Percentiles rank a stretch among this genome's conserved stretches.
phyloP scores from a whole-genome alignment of 2,329 filamentous ascomycete genomes.

The Penicillium sp. region DNA sequence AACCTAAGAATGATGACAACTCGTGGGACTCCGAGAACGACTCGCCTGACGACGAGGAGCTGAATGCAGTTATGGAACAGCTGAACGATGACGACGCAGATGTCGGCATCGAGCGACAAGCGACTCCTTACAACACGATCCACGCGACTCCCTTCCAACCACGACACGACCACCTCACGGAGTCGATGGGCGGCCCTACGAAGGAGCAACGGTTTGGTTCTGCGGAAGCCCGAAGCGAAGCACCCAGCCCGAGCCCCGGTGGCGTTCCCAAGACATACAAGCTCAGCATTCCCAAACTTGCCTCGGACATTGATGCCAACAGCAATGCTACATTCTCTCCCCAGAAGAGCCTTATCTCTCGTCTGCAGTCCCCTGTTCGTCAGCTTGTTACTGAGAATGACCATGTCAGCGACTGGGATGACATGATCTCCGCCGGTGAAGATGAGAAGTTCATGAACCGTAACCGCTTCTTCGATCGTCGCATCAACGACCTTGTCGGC shows the following conservation, averaged over 20 bases:
- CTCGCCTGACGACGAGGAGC: constrained; percentile 60
- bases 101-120: constrained; percentile 67
- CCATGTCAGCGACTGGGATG: constrained; percentile 88
- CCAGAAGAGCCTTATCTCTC: constrained; percentile 62
- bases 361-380: constrained; percentile 55
- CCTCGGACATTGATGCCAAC: constrained; percentile 32
- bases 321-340: constrained; percentile 52
- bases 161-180: constrained; percentile 18
- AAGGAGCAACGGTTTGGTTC: constrained; percentile 53
- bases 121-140: constrained; percentile 28
- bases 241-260: constrained; percentile 69
- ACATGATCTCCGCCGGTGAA: constrained; percentile 75
- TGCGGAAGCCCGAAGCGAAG: constrained; percentile 60
- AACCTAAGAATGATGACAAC: constrained; percentile 2
- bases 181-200: constrained; percentile 48
- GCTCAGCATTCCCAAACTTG: constrained; percentile 45
- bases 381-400: constrained; percentile 60
- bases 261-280: constrained; percentile 47
- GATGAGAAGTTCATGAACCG: constrained; percentile 78
- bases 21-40: constrained; percentile 27
- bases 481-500: constrained; percentile 82
- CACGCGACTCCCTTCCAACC: constrained; percentile 7
- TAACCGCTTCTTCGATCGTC: constrained; percentile 84
- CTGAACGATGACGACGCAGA: constrained; percentile 70
- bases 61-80: constrained; percentile 88